Evolutionary conservation across 768 basidiomycete genomes (phyloP), one percentile per base, ranked within the genome.

Genomic region (Rhizopogon sp.): DNA sequence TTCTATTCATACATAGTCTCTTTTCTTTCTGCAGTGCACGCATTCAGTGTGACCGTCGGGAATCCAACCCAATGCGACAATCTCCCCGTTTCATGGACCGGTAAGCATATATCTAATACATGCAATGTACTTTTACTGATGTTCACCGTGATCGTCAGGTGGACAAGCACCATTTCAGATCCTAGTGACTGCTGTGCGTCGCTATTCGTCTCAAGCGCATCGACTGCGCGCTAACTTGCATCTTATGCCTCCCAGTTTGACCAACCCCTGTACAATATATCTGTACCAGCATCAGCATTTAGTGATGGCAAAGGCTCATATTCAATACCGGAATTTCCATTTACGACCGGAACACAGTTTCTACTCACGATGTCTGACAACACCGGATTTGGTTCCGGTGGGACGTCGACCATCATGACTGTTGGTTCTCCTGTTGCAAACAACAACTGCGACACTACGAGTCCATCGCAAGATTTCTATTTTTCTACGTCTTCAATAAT

Each of bases 341-440:
- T 84, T 39, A 31, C 66, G 14, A 60, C 70, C 6, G 70, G 64
- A 39, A 63, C 74, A 22, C 65, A 70, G 51, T 71, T 88, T 45
- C 49, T 88, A 11, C 56, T 85, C 20, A 76, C 80, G 33, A 86
- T 90, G 84, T 89, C 85, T 22, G 89, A 91, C 62, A 73, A 81
- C 14, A 79, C 78, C 28, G 87, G 87, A 1, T 88, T 85, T 63
- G 87, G 72, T 40, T 73, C 82, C 6, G 89, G 88, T 2, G 88
- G 87, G 22, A 73, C 75, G 29, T 77, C 81, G 10, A 54, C 67
- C 43, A 47, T 85, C 3, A 58, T 84, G 39, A 74, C 72, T 2
- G 81, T 83, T 10, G 80, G 75, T 39, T 52, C 68, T 8, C 74
- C 82, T 2, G 64, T 73, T 14, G 77, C 75, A 28, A 28, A 58